Percentiles rank a stretch among this genome's conserved stretches.
Conservation (phyloP, 2,329 filamentous ascomycete genomes). For the Ophiostoma populinum region DNA sequence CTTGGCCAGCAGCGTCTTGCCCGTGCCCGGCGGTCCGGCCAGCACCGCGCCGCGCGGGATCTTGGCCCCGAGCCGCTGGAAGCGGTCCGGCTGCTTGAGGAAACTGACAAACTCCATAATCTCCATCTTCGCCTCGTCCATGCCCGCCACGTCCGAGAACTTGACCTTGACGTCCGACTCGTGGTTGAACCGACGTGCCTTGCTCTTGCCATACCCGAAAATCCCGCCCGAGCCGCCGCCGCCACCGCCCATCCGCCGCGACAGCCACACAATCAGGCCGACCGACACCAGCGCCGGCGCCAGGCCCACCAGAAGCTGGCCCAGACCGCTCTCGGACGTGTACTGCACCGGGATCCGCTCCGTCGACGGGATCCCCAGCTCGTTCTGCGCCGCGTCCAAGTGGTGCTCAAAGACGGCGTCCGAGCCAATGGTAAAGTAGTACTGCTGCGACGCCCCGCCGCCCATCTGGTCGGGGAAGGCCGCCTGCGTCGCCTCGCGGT, state of each 20-base stretch:
- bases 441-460: constrained; percentile 52
- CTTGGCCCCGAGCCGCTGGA: constrained; percentile 88
- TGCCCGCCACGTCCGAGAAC: constrained; percentile 88
- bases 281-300: constrained; percentile 78
- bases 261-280: constrained; percentile 64
- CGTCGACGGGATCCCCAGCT: constrained; percentile 68
- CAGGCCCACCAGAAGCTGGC: constrained; percentile 57
- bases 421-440: constrained; percentile 92
- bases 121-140: constrained; percentile 95
- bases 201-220: constrained; percentile 91
- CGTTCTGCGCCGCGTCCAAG: constrained; percentile 72
- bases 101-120: constrained; percentile 99
- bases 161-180: constrained; percentile 94
- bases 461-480: constrained; percentile 64
- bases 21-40: constrained; percentile 92
- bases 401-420: constrained; percentile 82
- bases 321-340: constrained; percentile 56
- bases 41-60: constrained; percentile 94
- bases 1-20: constrained; percentile 94
- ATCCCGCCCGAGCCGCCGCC: constrained; percentile 56
- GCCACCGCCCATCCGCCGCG: constrained; percentile 47
- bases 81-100: constrained; percentile 80
- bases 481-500: constrained; percentile 53
- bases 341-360: constrained; percentile 92
- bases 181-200: constrained; percentile 94